Percentiles rank a stretch among this genome's conserved stretches.
Evolutionary conservation across 768 basidiomycete genomes (phyloP).

Genomic region (Suillus placidus): DNA sequence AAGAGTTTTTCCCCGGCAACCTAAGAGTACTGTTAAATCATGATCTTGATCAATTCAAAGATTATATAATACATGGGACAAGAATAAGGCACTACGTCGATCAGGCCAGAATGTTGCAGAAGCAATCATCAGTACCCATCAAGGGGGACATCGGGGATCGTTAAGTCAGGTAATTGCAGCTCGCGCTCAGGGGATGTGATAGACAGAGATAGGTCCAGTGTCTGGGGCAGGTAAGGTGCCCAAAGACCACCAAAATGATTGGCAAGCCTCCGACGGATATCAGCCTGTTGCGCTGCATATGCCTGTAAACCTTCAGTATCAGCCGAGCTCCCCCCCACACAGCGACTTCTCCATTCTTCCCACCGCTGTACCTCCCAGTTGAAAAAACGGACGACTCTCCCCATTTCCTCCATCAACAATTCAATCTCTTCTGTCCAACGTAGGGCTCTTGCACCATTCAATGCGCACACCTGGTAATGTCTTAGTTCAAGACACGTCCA

Average conservation of each 20-base stretch:
- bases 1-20: too few species aligned
- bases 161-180: too few species aligned
- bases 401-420: constrained; percentile 30
- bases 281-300: constrained; percentile 14
- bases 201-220: too few species aligned
- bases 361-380: constrained; percentile 20
- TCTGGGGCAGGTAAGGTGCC: neutral
- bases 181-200: too few species aligned
- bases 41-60: too few species aligned
- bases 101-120: too few species aligned
- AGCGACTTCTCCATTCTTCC: constrained; percentile 7
- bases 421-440: constrained; percentile 26
- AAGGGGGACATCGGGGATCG: too few species aligned
- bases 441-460: constrained; percentile 18
- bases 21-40: too few species aligned
- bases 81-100: too few species aligned
- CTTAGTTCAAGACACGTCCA: neutral
- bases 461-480: constrained; percentile 20
- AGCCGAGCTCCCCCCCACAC: neutral
- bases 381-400: constrained; percentile 17
- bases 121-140: too few species aligned
- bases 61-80: too few species aligned
- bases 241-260: neutral
- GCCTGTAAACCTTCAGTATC: constrained; percentile 9
- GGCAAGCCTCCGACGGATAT: neutral